Conservation (phyloP, 78 protist species). For the Andalucia godoyi region DNA sequence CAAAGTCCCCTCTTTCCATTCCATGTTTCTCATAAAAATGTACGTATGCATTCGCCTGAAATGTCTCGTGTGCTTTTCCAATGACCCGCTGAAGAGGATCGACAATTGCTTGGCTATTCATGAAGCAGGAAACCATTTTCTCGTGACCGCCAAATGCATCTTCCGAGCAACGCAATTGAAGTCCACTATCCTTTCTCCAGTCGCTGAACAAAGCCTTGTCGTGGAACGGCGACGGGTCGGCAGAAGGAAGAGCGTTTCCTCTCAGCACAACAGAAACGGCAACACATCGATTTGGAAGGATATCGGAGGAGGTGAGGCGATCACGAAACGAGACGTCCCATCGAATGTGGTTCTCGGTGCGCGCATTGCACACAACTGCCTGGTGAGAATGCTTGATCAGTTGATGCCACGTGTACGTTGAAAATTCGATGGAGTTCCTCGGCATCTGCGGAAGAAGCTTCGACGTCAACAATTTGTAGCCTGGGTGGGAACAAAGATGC, state of each 20-base stretch:
- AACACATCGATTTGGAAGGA: too few relatives aligned
- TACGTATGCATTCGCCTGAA: too few relatives aligned
- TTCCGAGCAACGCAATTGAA: neutral
- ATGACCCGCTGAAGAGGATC: too few relatives aligned
- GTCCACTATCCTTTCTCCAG: neutral
- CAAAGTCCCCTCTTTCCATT: too few relatives aligned
- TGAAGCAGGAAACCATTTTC: neutral
- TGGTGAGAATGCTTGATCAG: neutral
- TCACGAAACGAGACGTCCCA: too few relatives aligned
- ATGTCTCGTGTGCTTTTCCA: neutral
- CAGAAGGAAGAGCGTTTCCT: neutral
- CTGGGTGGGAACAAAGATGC: neutral
- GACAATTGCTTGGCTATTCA: neutral
- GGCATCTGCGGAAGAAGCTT: constrained; percentile 18
- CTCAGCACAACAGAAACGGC: neutral
- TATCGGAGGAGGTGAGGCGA: too few relatives aligned
- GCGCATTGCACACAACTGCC: neutral
- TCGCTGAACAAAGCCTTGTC: neutral
- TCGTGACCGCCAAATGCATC: neutral
- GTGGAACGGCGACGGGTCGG: neutral
- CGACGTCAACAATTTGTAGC: neutral
- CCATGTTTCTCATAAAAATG: too few relatives aligned
- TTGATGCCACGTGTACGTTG: neutral
- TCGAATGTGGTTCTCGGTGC: neutral
- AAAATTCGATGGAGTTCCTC: neutral